phyloP scores from a whole-genome alignment of 352 stramenopile species.

The Phytopythium vexans region DNA sequence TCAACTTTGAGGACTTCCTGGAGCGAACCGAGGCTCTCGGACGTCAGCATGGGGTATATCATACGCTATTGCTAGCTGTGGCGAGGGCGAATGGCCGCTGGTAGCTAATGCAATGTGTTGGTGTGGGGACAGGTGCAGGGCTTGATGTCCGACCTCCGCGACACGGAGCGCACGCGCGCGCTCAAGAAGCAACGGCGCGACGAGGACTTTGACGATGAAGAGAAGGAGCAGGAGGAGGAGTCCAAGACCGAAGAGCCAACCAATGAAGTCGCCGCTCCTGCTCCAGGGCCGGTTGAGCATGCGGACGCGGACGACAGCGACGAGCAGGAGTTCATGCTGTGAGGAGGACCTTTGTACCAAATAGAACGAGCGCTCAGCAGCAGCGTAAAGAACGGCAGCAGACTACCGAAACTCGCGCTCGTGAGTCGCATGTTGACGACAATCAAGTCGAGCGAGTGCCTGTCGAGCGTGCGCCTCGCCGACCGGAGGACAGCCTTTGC shows the following conservation, averaged over 20 bases:
- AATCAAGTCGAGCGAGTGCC: too few species aligned
- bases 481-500: too few species aligned
- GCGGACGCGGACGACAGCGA: too few species aligned
- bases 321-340: too few species aligned
- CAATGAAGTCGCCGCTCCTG: not conserved
- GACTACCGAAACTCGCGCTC: too few species aligned
- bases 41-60: conserved; percentile 30
- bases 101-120: not conserved
- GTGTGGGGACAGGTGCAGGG: conserved; percentile 37
- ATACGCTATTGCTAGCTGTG: not conserved
- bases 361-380: too few species aligned
- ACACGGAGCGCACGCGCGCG: conserved; percentile 49
- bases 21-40: conserved; percentile 56
- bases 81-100: not conserved
- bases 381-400: too few species aligned
- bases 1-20: conserved; percentile 84
- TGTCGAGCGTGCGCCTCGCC: too few species aligned
- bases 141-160: conserved; percentile 52
- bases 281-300: too few species aligned
- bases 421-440: too few species aligned
- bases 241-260: conserved; percentile 29
- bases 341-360: too few species aligned
- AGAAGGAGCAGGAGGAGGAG: conserved; percentile 26
- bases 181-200: conserved; percentile 11
- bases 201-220: conserved; percentile 6